Base-by-base conservation (phyloP, 495 filamentous ascomycete genomes). In the Bathelium albidoporum region DNA sequence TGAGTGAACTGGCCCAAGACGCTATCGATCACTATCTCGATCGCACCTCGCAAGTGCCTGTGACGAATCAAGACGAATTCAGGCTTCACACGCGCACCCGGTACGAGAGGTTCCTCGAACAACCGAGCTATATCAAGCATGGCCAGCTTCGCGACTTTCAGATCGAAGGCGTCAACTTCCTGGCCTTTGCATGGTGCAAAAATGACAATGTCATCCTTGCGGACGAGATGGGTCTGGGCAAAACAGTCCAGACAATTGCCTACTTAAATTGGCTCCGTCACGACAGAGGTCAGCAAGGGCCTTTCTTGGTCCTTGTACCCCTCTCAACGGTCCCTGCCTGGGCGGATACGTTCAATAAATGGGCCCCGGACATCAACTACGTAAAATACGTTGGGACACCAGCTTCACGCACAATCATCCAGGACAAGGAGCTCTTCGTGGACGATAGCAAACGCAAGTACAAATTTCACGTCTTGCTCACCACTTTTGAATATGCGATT, bases 201-300 rank as follows among this genome's bases (percentile, higher is more conserved):
- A 85, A 85, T 49, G 89, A 90, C 68, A 97, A 97, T 69, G 92
- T 96, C 66, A 96, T 99, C 60, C 80, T 99, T 16, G 94, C 94
- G 14, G 94, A 99, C 68, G 94, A 99, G 72, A 99, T 99, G 94
- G 94, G 94, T 62, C 80, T 99, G 31, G 94, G 94, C 28, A 99
- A 99, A 78, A 99, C 94, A 0, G 93, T 99, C 2, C 94, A 99
- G 74, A 97, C 93, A 1, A 91, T 99, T 24, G 81, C 94, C 0
- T 97, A 97, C 73, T 87, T 97, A 78, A 96, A 93, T 72, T 97
- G 95, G 92, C 81, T 99, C 65, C 88, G 91, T n/a, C 92, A 97
- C 76, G 87, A 90, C 49, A 80, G 93, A 62, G 80, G 80, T 58
- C 95, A 97, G 70, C 86, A 97, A 75, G 94, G 94, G 0, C 94